Evolutionary conservation across 352 stramenopile species (phyloP).

Genomic region (Phytophthora fragariaefolia): DNA sequence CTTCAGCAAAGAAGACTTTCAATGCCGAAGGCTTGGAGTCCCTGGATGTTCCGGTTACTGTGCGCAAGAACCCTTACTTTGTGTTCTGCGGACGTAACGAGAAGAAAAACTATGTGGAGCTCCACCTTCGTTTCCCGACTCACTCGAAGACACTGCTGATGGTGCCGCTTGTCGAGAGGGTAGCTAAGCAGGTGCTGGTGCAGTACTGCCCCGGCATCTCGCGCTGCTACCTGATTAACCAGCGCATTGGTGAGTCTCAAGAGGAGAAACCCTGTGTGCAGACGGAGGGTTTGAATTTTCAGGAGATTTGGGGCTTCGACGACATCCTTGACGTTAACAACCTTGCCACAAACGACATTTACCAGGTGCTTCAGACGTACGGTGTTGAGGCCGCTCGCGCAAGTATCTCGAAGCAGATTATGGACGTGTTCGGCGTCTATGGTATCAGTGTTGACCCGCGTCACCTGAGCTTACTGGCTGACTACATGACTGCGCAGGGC

Average conservation of each 20-base stretch:
- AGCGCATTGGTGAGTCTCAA: slow-evolving; percentile 76
- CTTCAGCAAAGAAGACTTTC: slow-evolving; percentile 46
- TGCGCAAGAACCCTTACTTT: slow-evolving; percentile 91
- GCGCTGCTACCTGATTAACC: slow-evolving; percentile 91
- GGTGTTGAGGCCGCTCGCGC: slow-evolving; percentile 98
- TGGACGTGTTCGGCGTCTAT: slow-evolving; percentile 99
- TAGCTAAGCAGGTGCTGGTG: slow-evolving; percentile 86
- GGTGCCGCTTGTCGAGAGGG: slow-evolving; percentile 90
- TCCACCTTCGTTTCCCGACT: slow-evolving; percentile 88
- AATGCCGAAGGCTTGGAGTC: slow-evolving; percentile 66
- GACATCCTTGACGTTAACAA: slow-evolving; percentile 95
- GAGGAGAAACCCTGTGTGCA: slow-evolving; percentile 91
- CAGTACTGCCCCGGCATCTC: slow-evolving; percentile 89
- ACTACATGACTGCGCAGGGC: slow-evolving; percentile 99
- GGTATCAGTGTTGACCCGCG: slow-evolving; percentile 98
- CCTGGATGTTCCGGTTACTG: slow-evolving; percentile 73
- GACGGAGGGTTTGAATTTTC: slow-evolving; percentile 98
- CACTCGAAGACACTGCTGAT: slow-evolving; percentile 91
- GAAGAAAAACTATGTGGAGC: slow-evolving; percentile 84
- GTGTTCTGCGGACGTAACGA: slow-evolving; percentile 80
- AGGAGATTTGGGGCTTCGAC: slow-evolving; percentile 96
- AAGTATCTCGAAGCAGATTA: slow-evolving; percentile 99
- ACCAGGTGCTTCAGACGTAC: slow-evolving; percentile 95
- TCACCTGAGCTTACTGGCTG: slow-evolving; percentile 98
- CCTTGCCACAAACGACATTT: slow-evolving; percentile 99